Evolutionary conservation across 2,329 filamentous ascomycete species (phyloP).

Genomic region (Sporothrix luriei): DNA sequence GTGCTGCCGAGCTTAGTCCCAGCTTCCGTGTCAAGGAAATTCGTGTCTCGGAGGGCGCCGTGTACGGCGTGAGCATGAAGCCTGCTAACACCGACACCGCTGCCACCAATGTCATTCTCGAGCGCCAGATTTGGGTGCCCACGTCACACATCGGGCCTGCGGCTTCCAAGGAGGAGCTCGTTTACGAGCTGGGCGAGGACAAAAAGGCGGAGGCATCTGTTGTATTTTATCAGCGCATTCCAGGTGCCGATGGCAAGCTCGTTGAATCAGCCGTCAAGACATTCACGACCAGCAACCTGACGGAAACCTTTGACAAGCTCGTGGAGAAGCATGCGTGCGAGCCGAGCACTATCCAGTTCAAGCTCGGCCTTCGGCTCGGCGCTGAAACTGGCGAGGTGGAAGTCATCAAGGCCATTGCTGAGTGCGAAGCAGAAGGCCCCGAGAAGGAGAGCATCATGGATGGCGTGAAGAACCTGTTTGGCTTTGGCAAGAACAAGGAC

Average conservation of each 20-base stretch:
- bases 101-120: constrained; percentile 68
- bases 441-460: constrained; percentile 84
- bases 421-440: constrained; percentile 75
- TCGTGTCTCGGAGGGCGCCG: constrained; percentile 72
- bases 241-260: constrained; percentile 49
- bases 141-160: constrained; percentile 71
- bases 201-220: constrained; percentile 75
- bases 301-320: constrained; percentile 75
- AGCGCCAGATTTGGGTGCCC: constrained; percentile 81
- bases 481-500: constrained; percentile 78
- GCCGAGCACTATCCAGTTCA: constrained; percentile 75
- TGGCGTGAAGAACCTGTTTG: constrained; percentile 93
- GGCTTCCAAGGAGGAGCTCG: constrained; percentile 75
- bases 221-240: constrained; percentile 74
- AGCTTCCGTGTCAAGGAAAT: constrained; percentile 99
- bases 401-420: constrained; percentile 72
- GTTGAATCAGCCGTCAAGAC: constrained; percentile 64
- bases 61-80: constrained; percentile 73
- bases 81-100: constrained; percentile 63
- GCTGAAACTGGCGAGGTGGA: constrained; percentile 77
- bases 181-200: constrained; percentile 64
- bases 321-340: constrained; percentile 78
- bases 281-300: constrained; percentile 82
- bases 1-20: constrained; percentile 86
- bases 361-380: constrained; percentile 73